Conservation (phyloP, 805 yeast genomes). For the Ogataea ganodermae region DNA sequence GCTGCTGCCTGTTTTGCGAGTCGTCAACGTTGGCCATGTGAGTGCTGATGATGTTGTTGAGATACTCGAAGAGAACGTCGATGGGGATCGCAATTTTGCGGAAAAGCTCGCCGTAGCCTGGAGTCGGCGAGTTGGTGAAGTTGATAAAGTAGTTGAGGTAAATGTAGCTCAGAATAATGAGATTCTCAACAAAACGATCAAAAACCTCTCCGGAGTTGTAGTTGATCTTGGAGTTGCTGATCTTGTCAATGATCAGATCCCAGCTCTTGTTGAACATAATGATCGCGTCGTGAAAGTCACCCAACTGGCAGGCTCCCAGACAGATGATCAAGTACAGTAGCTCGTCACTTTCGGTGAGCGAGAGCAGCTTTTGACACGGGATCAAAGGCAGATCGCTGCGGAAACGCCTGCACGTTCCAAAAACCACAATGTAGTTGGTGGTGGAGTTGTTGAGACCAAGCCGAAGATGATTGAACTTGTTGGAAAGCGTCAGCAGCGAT, state of each 20-base stretch:
- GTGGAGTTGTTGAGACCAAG: conserved; percentile 25
- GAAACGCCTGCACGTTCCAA: conserved; percentile 22
- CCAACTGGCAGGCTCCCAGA: conserved; percentile 44
- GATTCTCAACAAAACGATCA: conserved; percentile 45
- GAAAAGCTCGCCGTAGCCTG: conserved; percentile 14
- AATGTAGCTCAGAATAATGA: conserved; percentile 46
- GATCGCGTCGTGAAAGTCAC: conserved; percentile 38
- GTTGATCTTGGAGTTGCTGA: conserved; percentile 31
- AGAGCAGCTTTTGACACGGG: conserved; percentile 25
- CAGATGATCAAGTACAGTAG: conserved; percentile 47
- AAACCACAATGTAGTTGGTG: conserved; percentile 29
- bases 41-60: conserved; percentile 48
- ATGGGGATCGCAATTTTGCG: conserved; percentile 37
- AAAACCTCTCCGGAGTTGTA: conserved; percentile 33
- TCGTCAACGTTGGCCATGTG: conserved; percentile 39
- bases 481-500: conserved; percentile 35
- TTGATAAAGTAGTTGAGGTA: conserved; percentile 43
- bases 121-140: conserved; percentile 19
- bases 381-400: conserved; percentile 25
- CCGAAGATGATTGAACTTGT: conserved; percentile 30
- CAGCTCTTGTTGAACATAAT: conserved; percentile 47
- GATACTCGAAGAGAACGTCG: conserved; percentile 49
- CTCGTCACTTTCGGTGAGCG: conserved; percentile 37
- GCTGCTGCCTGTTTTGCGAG: background rate
- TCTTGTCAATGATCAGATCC: conserved; percentile 37